phyloP scores from a whole-genome alignment of 164 flowering plant genomes.

The Berberis thunbergii region DNA sequence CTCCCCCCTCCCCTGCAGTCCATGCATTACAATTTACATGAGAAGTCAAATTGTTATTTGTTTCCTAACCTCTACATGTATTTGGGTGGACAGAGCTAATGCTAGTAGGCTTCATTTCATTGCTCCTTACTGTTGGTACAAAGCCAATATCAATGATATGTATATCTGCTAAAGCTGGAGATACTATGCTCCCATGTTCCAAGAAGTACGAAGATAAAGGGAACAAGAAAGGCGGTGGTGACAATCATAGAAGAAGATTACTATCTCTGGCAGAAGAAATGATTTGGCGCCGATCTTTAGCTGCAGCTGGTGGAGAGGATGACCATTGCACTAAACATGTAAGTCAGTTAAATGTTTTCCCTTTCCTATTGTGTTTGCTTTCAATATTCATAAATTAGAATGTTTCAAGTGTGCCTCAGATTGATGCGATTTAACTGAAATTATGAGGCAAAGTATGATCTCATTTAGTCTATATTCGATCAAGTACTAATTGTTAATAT shows the following conservation, averaged over 20 bases:
- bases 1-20: too few relatives aligned
- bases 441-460: not conserved
- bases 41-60: not conserved
- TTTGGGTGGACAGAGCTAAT: slow-evolving; percentile 45
- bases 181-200: slow-evolving; percentile 53
- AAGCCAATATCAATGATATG: slow-evolving; percentile 36
- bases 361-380: not conserved
- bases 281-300: slow-evolving; percentile 38
- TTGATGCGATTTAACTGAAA: too few relatives aligned
- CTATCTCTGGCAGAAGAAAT: slow-evolving; percentile 24
- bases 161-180: slow-evolving; percentile 26
- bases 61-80: not conserved
- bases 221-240: slow-evolving; percentile 4
- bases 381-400: not conserved
- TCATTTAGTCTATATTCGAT: not conserved
- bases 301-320: slow-evolving; percentile 20
- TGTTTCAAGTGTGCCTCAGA: too few relatives aligned
- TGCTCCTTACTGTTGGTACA: slow-evolving; percentile 48
- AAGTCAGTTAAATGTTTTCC: slow-evolving; percentile 1
- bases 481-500: not conserved
- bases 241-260: slow-evolving; percentile 23
- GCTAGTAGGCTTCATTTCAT: slow-evolving; percentile 66
- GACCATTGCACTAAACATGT: slow-evolving; percentile 25
- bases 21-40: not conserved
- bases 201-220: not conserved